Evolutionary conservation across 192 early-diverging fungal genomes (phyloP).

Genomic region (Phlyctochytrium bullatum): DNA sequence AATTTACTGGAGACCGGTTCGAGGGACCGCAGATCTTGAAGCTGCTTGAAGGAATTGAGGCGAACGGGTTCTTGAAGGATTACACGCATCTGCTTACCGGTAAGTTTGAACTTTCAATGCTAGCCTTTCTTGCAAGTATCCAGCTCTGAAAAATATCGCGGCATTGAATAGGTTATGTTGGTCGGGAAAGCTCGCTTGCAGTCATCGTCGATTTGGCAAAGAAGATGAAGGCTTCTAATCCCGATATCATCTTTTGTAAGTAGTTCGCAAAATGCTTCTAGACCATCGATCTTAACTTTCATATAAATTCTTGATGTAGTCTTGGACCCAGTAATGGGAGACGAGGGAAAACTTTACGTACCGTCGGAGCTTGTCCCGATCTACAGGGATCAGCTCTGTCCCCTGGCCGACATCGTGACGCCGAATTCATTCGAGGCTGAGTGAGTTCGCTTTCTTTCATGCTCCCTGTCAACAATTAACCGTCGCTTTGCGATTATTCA

Average conservation of each 20-base stretch:
- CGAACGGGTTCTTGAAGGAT: constrained; percentile 64
- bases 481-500: neutral
- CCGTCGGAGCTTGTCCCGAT: constrained; percentile 70
- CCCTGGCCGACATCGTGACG: constrained; percentile 73
- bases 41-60: constrained; percentile 69
- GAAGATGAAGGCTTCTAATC: constrained; percentile 50
- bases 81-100: constrained; percentile 85
- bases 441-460: constrained; percentile 25
- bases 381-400: constrained; percentile 70
- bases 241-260: constrained; percentile 54
- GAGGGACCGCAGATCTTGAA: constrained; percentile 61
- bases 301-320: constrained; percentile 36
- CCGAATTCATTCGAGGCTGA: constrained; percentile 93
- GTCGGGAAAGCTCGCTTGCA: constrained; percentile 61
- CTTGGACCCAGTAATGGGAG: constrained; percentile 89
- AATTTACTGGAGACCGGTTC: constrained; percentile 67
- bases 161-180: constrained; percentile 83
- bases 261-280: too few relatives aligned
- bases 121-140: neutral
- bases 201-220: constrained; percentile 54
- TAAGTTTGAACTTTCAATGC: constrained; percentile 22
- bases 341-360: constrained; percentile 81
- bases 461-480: constrained; percentile 9
- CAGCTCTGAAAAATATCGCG: neutral
- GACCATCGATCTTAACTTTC: too few relatives aligned